phyloP scores from a whole-genome alignment of 306 rosid genomes.

The Purshia tridentata region DNA sequence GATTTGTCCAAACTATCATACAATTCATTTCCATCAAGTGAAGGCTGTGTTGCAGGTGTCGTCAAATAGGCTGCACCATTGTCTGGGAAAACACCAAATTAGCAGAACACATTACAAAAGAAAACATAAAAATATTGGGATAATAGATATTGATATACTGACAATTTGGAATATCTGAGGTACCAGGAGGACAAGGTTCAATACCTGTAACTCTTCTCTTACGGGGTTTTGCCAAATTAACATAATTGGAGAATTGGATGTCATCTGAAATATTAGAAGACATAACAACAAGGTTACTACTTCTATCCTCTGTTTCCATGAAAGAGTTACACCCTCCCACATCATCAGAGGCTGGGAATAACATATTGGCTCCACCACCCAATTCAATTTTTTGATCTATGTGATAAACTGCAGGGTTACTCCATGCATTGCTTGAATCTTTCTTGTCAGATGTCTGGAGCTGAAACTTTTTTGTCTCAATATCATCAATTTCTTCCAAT shows the following conservation, averaged over 20 bases:
- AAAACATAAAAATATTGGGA: background rate
- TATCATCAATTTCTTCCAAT: background rate
- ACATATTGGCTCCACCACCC: background rate
- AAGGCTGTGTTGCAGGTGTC: background rate
- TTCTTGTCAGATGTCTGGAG: background rate
- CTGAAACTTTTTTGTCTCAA: background rate
- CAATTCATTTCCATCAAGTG: background rate
- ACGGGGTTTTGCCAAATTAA: background rate
- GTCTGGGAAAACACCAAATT: background rate
- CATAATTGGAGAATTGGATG: background rate
- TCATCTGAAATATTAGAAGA: slow-evolving; percentile 3
- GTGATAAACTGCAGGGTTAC: no score
- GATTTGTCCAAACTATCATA: background rate
- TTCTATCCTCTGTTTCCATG: background rate
- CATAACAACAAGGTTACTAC: background rate
- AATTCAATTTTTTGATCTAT: background rate
- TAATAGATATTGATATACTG: background rate
- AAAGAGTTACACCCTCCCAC: background rate
- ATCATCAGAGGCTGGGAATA: background rate
- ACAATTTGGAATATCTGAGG: background rate
- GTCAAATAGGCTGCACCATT: background rate
- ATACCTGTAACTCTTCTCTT: background rate
- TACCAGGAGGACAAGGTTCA: background rate
- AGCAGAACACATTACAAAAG: background rate
- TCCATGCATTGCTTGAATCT: background rate